phyloP scores from a whole-genome alignment of 2,329 filamentous ascomycete genomes.

The Exophiala bonariae region DNA sequence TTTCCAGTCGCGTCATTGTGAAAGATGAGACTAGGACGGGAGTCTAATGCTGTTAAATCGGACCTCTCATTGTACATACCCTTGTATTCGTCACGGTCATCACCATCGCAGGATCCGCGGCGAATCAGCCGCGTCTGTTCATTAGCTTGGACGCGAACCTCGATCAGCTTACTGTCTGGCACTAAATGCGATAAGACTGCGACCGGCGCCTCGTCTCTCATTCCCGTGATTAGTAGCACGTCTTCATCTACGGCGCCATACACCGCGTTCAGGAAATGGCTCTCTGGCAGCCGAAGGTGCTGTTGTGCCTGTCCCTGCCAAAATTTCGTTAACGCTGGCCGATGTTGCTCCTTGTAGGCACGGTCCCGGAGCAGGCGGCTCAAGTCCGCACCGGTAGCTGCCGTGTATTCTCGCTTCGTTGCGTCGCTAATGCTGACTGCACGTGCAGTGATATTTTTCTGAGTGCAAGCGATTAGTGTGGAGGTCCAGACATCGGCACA shows the following conservation, averaged over 20 bases:
- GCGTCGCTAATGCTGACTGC: constrained; percentile 58
- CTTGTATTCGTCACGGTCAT: too few relatives aligned
- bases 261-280: constrained; percentile 54
- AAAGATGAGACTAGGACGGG: too few relatives aligned
- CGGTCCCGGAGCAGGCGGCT: constrained; percentile 53
- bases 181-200: constrained; percentile 56
- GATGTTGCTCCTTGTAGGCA: constrained; percentile 63
- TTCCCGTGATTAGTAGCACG: constrained; percentile 62
- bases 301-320: constrained; percentile 48
- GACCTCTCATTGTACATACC: too few relatives aligned
- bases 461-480: constrained; percentile 32
- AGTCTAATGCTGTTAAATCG: too few relatives aligned
- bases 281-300: constrained; percentile 49
- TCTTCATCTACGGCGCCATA: constrained; percentile 44
- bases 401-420: constrained; percentile 60
- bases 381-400: constrained; percentile 48
- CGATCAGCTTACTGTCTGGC: constrained; percentile 53
- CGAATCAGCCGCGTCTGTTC: constrained; percentile 39
- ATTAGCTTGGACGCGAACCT: constrained; percentile 51
- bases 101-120: constrained; percentile 27
- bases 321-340: constrained; percentile 52
- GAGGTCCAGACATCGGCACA: constrained; percentile 57
- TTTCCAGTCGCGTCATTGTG: too few relatives aligned
- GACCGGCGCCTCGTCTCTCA: constrained; percentile 63
- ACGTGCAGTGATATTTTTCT: constrained; percentile 38